These are phyloP conservation scores for Lunularia cruciata DNA, from an alignment of 225 moss, liverwort and hornwort species.

Conservation along the genomic window DNA sequence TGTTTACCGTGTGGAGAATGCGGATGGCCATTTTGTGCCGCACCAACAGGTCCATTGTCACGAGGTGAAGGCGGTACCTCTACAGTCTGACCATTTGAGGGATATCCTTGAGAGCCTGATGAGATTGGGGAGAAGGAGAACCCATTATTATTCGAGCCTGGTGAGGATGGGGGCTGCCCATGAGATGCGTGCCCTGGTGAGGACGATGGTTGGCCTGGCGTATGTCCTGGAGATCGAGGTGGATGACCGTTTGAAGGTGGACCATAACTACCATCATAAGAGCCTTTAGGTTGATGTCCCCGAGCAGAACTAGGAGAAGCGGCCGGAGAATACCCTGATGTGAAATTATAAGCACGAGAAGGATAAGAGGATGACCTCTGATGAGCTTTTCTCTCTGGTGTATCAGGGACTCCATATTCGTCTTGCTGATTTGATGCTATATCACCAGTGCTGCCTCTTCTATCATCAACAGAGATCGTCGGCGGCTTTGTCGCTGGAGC, in stretches of 20 bases:
- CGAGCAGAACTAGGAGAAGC: constrained; percentile 14
- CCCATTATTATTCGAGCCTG: constrained; percentile 13
- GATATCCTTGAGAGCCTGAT: constrained; percentile 4
- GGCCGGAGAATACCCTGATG: constrained; percentile 21
- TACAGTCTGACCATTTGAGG: constrained; percentile 10
- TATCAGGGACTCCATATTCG: neutral
- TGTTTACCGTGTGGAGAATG: constrained; percentile 9
- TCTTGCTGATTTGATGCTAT: constrained; percentile 10
- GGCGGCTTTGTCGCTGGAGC: constrained; percentile 18
- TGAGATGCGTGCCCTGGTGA: neutral
- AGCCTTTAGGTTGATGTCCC: constrained; percentile 15
- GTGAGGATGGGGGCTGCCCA: constrained; percentile 13
- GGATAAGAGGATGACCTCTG: constrained; percentile 40
- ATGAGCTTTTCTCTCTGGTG: constrained; percentile 31
- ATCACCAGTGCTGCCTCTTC: constrained; percentile 13
- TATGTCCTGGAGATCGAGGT: constrained; percentile 5
- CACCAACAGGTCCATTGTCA: constrained; percentile 18
- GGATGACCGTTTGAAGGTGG: constrained; percentile 8
- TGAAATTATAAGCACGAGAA: constrained; percentile 20
- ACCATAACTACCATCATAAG: constrained; percentile 17
- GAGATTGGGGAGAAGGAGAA: neutral
- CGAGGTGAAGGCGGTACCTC: constrained; percentile 21
- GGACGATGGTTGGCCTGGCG: neutral
- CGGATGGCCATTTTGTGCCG: constrained; percentile 18
- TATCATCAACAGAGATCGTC: constrained; percentile 3